Conservation (phyloP, 2,329 filamentous ascomycete species). For the Fusarium udum region DNA sequence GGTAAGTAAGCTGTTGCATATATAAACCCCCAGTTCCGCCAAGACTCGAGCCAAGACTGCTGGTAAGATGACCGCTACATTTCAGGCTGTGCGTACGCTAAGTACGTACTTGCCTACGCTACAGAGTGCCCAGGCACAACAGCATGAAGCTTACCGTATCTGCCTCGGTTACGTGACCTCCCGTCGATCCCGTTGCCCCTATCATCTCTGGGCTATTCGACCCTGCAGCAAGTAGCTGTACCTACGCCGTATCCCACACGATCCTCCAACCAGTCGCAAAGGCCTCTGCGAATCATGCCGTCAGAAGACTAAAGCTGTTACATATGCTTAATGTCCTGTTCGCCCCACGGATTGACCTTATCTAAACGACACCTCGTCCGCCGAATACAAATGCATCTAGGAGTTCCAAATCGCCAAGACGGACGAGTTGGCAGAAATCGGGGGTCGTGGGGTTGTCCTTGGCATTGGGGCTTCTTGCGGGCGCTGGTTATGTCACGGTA, state of each 20-base stretch:
- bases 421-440: not conserved
- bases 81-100: not conserved
- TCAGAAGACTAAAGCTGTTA: not conserved
- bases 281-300: not conserved
- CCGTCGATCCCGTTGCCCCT: conserved; percentile 15
- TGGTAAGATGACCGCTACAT: conserved; percentile 13
- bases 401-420: conserved; percentile 1
- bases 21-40: conserved; percentile 19
- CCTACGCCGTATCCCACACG: not conserved
- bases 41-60: conserved; percentile 21
- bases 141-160: not conserved
- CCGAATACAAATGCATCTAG: not conserved
- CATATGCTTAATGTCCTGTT: not conserved
- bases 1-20: not conserved
- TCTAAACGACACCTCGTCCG: not conserved
- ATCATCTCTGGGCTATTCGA: not conserved
- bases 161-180: not conserved
- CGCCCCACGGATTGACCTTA: not conserved
- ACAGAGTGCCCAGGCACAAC: not conserved
- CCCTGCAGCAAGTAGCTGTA: not conserved
- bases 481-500: conserved; percentile 1
- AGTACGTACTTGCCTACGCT: not conserved
- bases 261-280: not conserved
- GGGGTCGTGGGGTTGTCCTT: not conserved
- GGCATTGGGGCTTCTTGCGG: conserved; percentile 10